A percentile compares a stretch with the other conserved stretches of the same genome.
phyloP scores from a whole-genome alignment of 345 rosid genomes.

The Boechera retrofracta region DNA sequence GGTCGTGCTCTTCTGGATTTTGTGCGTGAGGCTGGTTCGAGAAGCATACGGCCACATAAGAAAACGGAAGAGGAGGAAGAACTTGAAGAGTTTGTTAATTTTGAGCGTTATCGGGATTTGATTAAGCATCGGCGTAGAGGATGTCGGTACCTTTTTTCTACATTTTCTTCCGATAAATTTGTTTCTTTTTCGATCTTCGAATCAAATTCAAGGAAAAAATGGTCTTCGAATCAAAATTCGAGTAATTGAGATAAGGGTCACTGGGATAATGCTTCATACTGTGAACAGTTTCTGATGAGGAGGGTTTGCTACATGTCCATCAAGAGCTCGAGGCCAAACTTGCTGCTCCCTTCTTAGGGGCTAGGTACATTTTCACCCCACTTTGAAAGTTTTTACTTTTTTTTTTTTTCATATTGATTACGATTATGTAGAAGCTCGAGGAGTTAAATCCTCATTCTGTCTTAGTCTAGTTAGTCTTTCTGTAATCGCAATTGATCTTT shows the following conservation, averaged over 20 bases:
- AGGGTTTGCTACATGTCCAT: conserved; percentile 78
- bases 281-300: conserved; percentile 84
- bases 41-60: conserved; percentile 52
- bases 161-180: conserved; percentile 29
- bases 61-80: conserved; percentile 95
- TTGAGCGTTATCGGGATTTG: conserved; percentile 99
- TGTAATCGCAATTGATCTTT: background rate
- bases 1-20: conserved; percentile 97
- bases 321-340: conserved; percentile 86
- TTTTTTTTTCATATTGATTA: background rate
- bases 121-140: conserved; percentile 99
- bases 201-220: conserved; percentile 29
- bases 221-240: conserved; percentile 14
- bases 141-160: conserved; percentile 94
- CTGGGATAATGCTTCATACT: conserved; percentile 45
- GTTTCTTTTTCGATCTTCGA: conserved; percentile 24
- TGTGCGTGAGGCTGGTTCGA: conserved; percentile 72
- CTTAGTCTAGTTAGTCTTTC: background rate
- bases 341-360: conserved; percentile 58
- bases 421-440: background rate
- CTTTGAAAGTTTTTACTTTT: background rate
- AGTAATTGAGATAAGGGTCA: conserved; percentile 33
- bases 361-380: conserved; percentile 52
- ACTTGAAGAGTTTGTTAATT: conserved; percentile 99
- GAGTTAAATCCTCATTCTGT: background rate